Evolutionary conservation across 805 yeast species (phyloP).

Genomic region (Monosporozyma yasuniensis): DNA sequence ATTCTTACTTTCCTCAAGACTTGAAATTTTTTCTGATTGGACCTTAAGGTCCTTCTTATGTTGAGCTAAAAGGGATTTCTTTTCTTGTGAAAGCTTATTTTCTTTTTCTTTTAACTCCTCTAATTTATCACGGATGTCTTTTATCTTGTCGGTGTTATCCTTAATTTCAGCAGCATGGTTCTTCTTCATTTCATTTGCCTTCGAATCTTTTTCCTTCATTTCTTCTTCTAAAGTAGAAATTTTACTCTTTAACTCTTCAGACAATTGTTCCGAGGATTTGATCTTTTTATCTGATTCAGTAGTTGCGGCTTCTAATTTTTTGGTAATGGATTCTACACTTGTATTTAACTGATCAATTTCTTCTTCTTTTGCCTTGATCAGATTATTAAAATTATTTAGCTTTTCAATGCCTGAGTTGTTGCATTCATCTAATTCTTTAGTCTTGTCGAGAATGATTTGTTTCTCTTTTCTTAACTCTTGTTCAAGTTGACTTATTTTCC

Average conservation of each 20-base stretch:
- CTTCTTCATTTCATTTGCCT: background rate
- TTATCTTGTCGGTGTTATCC: background rate
- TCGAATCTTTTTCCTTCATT: background rate
- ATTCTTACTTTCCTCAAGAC: background rate
- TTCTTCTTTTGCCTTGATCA: background rate
- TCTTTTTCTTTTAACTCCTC: background rate
- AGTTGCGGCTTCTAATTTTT: background rate
- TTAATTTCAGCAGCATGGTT: background rate
- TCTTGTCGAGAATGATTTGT: background rate
- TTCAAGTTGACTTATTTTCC: slow-evolving; percentile 9
- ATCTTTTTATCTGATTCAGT: background rate
- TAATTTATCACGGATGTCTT: background rate
- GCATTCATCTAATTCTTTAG: background rate
- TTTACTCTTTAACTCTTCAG: background rate
- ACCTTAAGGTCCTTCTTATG: background rate
- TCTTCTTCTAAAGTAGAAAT: background rate
- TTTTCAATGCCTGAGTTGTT: background rate
- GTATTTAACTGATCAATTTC: background rate
- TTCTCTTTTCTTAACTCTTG: slow-evolving; percentile 1
- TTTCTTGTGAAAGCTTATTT: background rate
- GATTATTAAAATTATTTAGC: background rate
- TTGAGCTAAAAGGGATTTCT: background rate
- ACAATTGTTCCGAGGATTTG: background rate
- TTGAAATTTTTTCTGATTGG: background rate
- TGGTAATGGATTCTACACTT: background rate